phyloP scores from a whole-genome alignment of 129 eudicot genomes.

The Lactuca sativa region DNA sequence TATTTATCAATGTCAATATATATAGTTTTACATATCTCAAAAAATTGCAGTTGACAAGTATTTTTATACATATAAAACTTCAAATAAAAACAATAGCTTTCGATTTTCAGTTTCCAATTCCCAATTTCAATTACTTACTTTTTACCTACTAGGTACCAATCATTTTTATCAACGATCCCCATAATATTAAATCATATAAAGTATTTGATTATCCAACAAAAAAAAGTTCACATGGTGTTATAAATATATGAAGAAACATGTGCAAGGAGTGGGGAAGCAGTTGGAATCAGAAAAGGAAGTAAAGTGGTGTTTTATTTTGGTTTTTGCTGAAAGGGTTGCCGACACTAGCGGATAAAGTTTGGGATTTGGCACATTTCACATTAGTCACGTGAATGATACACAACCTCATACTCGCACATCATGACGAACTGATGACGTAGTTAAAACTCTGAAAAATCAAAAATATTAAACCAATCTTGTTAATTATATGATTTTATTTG shows the following conservation, averaged over 20 bases:
- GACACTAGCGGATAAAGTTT: slow-evolving; percentile 6
- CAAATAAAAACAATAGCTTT: no score
- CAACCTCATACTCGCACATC: neutral
- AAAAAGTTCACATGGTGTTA: neutral
- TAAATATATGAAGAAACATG: neutral
- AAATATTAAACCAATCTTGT: neutral
- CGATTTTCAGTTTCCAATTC: no score
- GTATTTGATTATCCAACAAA: neutral
- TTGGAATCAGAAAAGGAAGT: neutral
- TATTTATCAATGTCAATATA: no score
- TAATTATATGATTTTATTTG: no score
- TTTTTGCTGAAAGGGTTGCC: slow-evolving; percentile 15
- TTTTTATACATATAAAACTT: no score
- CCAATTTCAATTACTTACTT: neutral
- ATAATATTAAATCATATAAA: no score
- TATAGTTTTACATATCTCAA: no score
- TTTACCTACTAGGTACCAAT: no score
- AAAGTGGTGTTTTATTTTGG: neutral
- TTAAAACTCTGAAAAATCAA: no score
- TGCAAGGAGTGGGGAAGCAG: neutral
- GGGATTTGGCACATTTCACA: slow-evolving; percentile 17
- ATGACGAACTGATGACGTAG: neutral
- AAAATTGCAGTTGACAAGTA: no score
- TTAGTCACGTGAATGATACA: slow-evolving; percentile 4
- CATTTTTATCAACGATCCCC: no score